A percentile compares a stretch with the other conserved stretches of the same genome.
Evolutionary conservation across 768 basidiomycete genomes (phyloP).

Genomic region (Calocera cornea): DNA sequence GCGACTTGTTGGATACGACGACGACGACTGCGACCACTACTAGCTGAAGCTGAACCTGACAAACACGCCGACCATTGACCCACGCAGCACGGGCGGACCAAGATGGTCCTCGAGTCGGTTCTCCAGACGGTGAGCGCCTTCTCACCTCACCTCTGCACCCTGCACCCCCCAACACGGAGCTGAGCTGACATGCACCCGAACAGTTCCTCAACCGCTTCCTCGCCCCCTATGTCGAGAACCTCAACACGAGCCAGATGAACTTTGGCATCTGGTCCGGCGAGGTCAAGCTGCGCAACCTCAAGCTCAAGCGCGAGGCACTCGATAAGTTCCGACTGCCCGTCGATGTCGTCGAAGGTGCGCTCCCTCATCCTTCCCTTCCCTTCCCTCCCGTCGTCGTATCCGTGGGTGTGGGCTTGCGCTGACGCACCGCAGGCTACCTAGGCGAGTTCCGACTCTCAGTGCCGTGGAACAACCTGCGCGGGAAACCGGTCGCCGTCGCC

Average conservation of each 20-base stretch:
- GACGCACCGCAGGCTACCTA: slow-evolving; percentile 79
- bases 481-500: slow-evolving; percentile 77
- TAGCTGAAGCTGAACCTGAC: too few species aligned
- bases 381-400: too few species aligned
- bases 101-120: background rate
- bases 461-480: slow-evolving; percentile 79
- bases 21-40: background rate
- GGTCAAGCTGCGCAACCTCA: slow-evolving; percentile 49
- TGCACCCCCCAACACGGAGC: too few species aligned
- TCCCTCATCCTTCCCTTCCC: too few species aligned
- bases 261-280: slow-evolving; percentile 80
- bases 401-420: background rate
- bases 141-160: too few species aligned
- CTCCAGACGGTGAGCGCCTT: background rate
- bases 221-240: slow-evolving; percentile 89
- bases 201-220: slow-evolving; percentile 82
- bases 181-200: background rate
- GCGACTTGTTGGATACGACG: too few species aligned
- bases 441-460: slow-evolving; percentile 76
- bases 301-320: slow-evolving; percentile 81
- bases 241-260: slow-evolving; percentile 89
- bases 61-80: too few species aligned
- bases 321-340: slow-evolving; percentile 93
- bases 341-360: slow-evolving; percentile 78
- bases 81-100: background rate